Evolutionary conservation across 2,329 filamentous ascomycete genomes (phyloP).

Genomic region (Arthroderma sp.): DNA sequence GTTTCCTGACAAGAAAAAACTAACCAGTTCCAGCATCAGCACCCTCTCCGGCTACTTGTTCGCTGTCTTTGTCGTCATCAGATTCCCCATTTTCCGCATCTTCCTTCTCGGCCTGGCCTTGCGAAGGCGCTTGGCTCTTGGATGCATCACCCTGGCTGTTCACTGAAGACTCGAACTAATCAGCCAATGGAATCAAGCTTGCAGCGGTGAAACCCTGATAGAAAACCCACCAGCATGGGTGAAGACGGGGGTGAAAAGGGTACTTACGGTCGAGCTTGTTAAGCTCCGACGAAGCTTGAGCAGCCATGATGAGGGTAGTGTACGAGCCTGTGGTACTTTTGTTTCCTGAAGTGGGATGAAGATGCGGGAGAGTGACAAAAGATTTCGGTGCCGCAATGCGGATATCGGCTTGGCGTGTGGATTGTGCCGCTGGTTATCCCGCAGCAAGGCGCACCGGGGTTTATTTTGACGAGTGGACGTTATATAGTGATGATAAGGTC

Average conservation of each 20-base stretch:
- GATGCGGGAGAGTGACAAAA: too few species aligned
- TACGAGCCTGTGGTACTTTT: too few species aligned
- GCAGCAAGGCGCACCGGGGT: too few species aligned
- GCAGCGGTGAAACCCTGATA: not conserved
- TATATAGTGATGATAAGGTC: too few species aligned
- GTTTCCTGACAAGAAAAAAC: too few species aligned
- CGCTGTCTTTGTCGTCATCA: conserved; percentile 41
- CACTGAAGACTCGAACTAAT: conserved; percentile 19
- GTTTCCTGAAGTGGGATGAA: too few species aligned
- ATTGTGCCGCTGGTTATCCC: too few species aligned
- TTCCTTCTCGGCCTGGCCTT: conserved; percentile 26
- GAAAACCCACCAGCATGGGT: not conserved
- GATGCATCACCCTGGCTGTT: conserved; percentile 24
- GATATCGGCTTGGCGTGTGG: too few species aligned
- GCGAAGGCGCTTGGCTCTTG: conserved; percentile 19
- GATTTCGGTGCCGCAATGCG: too few species aligned
- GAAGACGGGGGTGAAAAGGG: not conserved
- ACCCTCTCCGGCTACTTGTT: conserved; percentile 26
- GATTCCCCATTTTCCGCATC: conserved; percentile 42
- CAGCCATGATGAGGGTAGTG: conserved; percentile 24
- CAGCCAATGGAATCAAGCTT: not conserved
- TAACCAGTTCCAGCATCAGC: conserved; percentile 25
- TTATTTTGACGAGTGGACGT: too few species aligned
- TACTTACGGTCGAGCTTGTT: conserved; percentile 28
- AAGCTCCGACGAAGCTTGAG: conserved; percentile 28